phyloP scores from a whole-genome alignment of 257 asterid genomes.

The Nicotiana attenuata region DNA sequence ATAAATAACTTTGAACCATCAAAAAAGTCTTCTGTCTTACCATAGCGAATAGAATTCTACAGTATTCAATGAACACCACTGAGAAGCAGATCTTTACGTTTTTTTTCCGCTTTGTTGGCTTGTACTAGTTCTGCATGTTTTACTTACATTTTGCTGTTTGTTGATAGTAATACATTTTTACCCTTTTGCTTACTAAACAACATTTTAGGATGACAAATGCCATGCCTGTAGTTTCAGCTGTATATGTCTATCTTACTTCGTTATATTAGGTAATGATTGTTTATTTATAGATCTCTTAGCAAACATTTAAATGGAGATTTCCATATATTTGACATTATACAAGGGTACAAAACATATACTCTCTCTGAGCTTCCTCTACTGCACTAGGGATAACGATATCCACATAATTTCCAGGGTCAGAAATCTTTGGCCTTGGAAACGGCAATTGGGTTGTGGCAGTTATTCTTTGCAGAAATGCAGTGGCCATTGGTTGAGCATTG shows the following conservation, averaged over 20 bases:
- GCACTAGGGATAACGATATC: background rate
- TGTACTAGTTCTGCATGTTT: background rate
- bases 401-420: conserved; percentile 65
- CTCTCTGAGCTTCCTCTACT: conserved; percentile 3
- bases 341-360: background rate
- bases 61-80: background rate
- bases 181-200: background rate
- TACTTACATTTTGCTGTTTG: background rate
- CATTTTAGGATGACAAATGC: background rate
- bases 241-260: background rate
- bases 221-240: background rate
- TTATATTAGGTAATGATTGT: background rate
- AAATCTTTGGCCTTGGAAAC: conserved; percentile 94
- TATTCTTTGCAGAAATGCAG: conserved; percentile 80
- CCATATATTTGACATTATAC: background rate
- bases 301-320: background rate
- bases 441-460: conserved; percentile 98
- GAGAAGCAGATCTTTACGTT: background rate
- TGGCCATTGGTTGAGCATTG: conserved; percentile 96
- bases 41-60: background rate
- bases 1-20: background rate
- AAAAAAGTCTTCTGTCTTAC: background rate
- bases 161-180: background rate
- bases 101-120: background rate
- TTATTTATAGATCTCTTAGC: background rate